Evolutionary conservation across 2,329 filamentous ascomycete genomes (phyloP), one percentile per base, ranked within the genome.

Genomic region (Lithohypha guttulata): DNA sequence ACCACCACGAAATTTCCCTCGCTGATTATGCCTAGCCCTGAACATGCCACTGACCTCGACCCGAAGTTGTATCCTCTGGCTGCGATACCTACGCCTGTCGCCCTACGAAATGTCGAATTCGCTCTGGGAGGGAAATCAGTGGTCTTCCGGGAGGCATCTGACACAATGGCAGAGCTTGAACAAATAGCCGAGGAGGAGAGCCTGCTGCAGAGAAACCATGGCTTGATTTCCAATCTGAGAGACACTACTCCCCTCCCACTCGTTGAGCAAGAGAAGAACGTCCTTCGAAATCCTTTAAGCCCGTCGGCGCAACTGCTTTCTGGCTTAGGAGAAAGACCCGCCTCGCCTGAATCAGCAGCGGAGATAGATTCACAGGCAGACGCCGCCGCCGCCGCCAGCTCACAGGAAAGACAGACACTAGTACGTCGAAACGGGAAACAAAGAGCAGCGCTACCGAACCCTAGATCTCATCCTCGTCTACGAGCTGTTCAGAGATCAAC

Each of bases 51-150:
- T 43, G 72, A 79, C 39, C 75, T 94, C 42, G 86, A 96, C 59
- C 71, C 81, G 10, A 93, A 93, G 58, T 77, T 91, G 52, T 98
- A 93, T 58, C 91, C 91, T 26, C 69, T 98, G 20, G 89, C 89
- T 25, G 72, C 75, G 46, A 79, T 83, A 34, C 81, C 84, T 1
- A 93, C 87, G 1, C 91, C 91, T 2, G 73, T 77, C 11, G 79
- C 82, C 36, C 66, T 98, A 44, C 76, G 77, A 46, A 78, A 77
- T 41, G 81, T 96, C 55, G 78, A 74, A 27, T 87, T 93, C 51
- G 76, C 80, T 36, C 65, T 82, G 23, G 73, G 75, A 33, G 73
- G 76, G 30, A 66, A 68, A 42, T 64, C 73, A 6, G 70, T 76
- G n/a, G 63, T 70, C 23, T 80, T 81, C 45, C 66, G 71, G 41